A percentile compares a stretch with the other conserved stretches of the same genome.
Conservation (phyloP, 768 basidiomycete species). For the Clavaria fumosa region DNA sequence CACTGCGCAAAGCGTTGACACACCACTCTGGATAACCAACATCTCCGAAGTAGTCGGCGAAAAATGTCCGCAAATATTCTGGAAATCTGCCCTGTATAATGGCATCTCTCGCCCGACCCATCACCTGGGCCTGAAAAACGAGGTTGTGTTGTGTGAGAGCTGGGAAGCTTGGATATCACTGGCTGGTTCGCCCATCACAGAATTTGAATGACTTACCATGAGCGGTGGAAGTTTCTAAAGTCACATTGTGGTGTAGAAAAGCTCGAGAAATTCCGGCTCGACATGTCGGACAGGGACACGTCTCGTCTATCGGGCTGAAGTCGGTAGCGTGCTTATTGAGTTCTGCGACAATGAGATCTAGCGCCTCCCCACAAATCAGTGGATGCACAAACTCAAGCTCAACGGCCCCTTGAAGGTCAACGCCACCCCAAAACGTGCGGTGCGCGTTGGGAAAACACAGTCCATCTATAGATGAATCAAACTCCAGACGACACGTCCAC, state of each 20-base stretch:
- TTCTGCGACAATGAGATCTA: constrained; percentile 21
- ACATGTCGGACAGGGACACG: constrained; percentile 84
- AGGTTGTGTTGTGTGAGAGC: constrained; percentile 75
- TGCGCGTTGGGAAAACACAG: constrained; percentile 87
- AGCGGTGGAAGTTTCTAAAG: constrained; percentile 74
- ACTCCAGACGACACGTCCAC: constrained; percentile 1
- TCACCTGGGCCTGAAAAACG: constrained; percentile 73
- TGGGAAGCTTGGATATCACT: constrained; percentile 16
- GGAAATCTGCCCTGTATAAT: constrained; percentile 71
- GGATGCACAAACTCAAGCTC: constrained; percentile 48
- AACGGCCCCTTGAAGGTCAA: constrained; percentile 69
- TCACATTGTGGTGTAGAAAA: constrained; percentile 57
- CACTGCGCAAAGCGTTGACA: constrained; percentile 66
- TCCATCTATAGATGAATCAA: constrained; percentile 42
- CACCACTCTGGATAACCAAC: constrained; percentile 82
- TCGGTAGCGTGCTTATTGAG: constrained; percentile 58
- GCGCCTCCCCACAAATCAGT: background rate
- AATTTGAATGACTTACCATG: constrained; percentile 38
- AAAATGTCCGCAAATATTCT: constrained; percentile 60
- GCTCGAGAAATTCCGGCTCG: constrained; percentile 49
- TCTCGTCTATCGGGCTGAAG: constrained; percentile 54
- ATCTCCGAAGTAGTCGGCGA: constrained; percentile 60
- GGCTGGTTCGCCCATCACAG: constrained; percentile 10
- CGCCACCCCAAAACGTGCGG: constrained; percentile 83
- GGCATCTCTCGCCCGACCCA: constrained; percentile 74